Evolutionary conservation across 495 filamentous ascomycete species (phyloP).

Genomic region (Parathielavia hyrcaniae): DNA sequence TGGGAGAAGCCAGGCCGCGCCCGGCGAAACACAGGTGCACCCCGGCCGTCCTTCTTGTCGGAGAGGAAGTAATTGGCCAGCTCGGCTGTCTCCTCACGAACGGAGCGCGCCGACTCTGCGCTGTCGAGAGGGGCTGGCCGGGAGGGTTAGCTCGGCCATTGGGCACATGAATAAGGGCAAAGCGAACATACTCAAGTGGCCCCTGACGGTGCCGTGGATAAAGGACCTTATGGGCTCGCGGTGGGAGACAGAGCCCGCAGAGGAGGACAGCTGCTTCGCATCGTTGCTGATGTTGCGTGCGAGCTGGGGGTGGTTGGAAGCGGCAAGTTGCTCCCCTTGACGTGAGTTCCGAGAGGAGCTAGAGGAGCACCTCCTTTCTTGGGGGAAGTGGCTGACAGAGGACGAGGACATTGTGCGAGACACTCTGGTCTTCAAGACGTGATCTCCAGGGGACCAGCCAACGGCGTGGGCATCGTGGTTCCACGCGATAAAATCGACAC

Average conservation of each 20-base stretch:
- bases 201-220: conserved; percentile 66
- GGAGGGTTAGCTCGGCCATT: background rate
- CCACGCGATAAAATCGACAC: conserved; percentile 14
- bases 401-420: conserved; percentile 32
- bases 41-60: conserved; percentile 44
- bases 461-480: conserved; percentile 21
- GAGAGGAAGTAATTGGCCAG: conserved; percentile 82
- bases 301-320: conserved; percentile 17
- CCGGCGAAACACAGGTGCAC: conserved; percentile 38
- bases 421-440: conserved; percentile 7
- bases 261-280: conserved; percentile 35
- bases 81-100: conserved; percentile 87
- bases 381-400: conserved; percentile 34
- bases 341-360: conserved; percentile 31
- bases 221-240: conserved; percentile 72
- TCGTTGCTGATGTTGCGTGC: conserved; percentile 21
- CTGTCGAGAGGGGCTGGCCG: conserved; percentile 50
- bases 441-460: conserved; percentile 4
- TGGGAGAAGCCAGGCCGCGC: conserved; percentile 32
- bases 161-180: conserved; percentile 13
- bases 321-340: conserved; percentile 23
- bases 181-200: conserved; percentile 50
- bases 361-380: conserved; percentile 38
- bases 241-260: conserved; percentile 39
- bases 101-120: conserved; percentile 64